Evolutionary conservation across 2,329 filamentous ascomycete species (phyloP).

Genomic region (Coccinonectria pachysandricola): DNA sequence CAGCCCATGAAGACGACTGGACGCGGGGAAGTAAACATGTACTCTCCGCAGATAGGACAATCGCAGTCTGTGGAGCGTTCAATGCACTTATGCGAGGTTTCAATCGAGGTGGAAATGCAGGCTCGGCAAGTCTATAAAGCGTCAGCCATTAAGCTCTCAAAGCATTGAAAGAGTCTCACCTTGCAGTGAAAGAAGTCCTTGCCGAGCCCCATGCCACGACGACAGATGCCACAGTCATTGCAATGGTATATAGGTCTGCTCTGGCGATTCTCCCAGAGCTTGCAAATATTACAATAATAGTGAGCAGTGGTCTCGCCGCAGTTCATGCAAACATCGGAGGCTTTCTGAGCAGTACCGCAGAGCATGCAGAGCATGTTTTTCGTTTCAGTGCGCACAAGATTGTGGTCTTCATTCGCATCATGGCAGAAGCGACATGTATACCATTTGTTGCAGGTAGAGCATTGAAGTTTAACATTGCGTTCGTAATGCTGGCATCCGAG

Average conservation of each 20-base stretch:
- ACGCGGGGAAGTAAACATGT: constrained; percentile 85
- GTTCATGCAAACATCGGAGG: constrained; percentile 63
- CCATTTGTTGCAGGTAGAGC: constrained; percentile 80
- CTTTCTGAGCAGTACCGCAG: constrained; percentile 75
- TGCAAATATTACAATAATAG: constrained; percentile 92
- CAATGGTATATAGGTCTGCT: constrained; percentile 94
- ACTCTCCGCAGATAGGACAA: constrained; percentile 93
- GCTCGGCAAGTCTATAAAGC: constrained; percentile 67
- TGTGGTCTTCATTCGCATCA: constrained; percentile 70
- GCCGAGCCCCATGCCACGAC: constrained; percentile 79
- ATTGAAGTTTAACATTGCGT: constrained; percentile 92
- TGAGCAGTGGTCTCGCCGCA: constrained; percentile 72
- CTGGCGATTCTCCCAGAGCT: constrained; percentile 91
- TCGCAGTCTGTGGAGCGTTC: constrained; percentile 91
- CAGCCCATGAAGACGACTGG: constrained; percentile 91
- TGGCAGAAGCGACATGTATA: constrained; percentile 94
- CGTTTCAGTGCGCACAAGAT: constrained; percentile 70
- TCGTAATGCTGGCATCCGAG: constrained; percentile 89
- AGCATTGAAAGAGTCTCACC: constrained; percentile 37
- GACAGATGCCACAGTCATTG: constrained; percentile 88
- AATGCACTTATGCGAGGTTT: constrained; percentile 82
- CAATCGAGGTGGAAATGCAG: constrained; percentile 82
- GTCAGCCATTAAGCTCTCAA: constrained; percentile 8
- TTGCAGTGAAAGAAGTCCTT: constrained; percentile 99
- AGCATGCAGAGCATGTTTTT: constrained; percentile 97